Base-by-base conservation (phyloP, 2,329 filamentous ascomycete species). In the Penicillium sp. region DNA sequence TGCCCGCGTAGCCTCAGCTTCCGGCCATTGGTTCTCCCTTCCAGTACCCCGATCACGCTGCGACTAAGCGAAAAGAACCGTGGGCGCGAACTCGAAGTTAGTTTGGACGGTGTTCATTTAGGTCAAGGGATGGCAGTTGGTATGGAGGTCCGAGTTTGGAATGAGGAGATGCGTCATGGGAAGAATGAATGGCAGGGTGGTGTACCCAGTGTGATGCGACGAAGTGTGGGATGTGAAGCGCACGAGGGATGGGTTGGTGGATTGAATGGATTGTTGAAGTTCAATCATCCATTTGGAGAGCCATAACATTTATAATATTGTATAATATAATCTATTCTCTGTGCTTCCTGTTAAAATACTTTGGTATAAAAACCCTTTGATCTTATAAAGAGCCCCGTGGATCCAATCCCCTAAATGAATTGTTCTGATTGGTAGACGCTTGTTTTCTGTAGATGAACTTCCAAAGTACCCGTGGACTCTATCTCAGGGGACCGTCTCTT, bases 181-280 rank as follows among this genome's bases (percentile, higher is more conserved):
- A 72, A 75, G 57, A 79, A 79, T 29, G 78, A 81, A 45, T 84
- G 83, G 89, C 80, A 83, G 33, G 91, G 92, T 27, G 93, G 93
- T 11, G 92, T 97, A 15, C 94, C 94, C 3, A 96, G 92, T 71
- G 90, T 97, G 33, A 94, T 97, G 69, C 81, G 92, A 45, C 83
- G 82, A 46, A 62, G 77, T 65, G 67, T 80, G 65, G 78, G 82
- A 5, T 75, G 71, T 39, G 79, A 75, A 66, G 79, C 81, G 25
- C 91, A 97, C 68, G 93, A 97, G 73, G 91, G 93, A 19, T 99
- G 94, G 94, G 93, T 99, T 2, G 93, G 93, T 1, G 93, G 94
- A 0, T 76, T 99, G 70, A 99, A 96, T 70, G 91, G 91, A 10
- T 72, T 97, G 68, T 77, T 99, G 65, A 99, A 99, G 78, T 99